Conservation (phyloP, 2,329 filamentous ascomycete genomes). For the Cercospora canescens region DNA sequence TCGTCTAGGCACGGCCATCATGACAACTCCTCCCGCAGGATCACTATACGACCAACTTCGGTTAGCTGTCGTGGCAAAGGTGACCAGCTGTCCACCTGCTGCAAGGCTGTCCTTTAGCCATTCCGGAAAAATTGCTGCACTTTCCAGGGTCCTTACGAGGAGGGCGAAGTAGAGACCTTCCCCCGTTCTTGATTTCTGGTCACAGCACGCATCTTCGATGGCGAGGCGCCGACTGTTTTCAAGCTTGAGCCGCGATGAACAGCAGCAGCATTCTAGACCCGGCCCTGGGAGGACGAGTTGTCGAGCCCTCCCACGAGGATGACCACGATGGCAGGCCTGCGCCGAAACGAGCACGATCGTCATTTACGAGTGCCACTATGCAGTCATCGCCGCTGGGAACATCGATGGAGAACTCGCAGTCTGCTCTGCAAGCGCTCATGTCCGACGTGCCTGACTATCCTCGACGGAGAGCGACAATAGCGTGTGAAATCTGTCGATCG, state of each 20-base stretch:
- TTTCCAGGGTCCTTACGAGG: background rate
- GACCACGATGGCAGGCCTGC: slow-evolving; percentile 9
- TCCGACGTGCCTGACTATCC: slow-evolving; percentile 36
- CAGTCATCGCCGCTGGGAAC: background rate
- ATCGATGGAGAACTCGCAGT: slow-evolving; percentile 6
- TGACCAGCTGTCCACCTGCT: background rate
- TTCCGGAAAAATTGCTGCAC: background rate
- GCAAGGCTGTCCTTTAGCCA: background rate
- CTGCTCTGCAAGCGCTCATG: background rate
- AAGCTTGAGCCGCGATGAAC: background rate
- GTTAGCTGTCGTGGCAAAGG: background rate
- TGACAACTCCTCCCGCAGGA: background rate
- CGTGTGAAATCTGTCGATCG: slow-evolving; percentile 36
- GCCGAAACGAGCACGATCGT: slow-evolving; percentile 11
- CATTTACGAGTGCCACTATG: background rate
- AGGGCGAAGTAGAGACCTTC: background rate
- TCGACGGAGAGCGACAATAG: slow-evolving; percentile 35
- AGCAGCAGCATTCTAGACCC: background rate
- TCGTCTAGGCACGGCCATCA: slow-evolving; percentile 1
- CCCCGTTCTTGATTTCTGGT: background rate
- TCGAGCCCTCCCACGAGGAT: background rate
- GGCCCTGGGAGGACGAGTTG: background rate
- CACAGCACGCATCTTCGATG: background rate
- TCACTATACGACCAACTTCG: background rate
- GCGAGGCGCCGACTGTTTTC: background rate